These are phyloP conservation scores for Xylaria sp. DNA, from an alignment of 2,329 filamentous ascomycete genomes.

Conservation along the genomic window DNA sequence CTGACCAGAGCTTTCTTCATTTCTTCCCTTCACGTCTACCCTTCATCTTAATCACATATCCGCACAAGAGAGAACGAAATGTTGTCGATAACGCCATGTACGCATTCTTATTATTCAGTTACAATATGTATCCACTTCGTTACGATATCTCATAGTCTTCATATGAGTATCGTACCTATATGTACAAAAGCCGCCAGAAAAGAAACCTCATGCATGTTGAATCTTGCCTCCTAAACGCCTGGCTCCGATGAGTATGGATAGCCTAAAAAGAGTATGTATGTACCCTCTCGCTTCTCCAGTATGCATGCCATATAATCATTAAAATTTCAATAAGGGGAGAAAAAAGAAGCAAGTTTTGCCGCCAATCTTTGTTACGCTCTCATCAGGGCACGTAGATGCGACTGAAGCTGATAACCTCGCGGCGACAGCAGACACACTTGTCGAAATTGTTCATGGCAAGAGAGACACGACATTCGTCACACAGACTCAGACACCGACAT, in stretches of 20 bases:
- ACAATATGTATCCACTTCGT: slow-evolving; percentile 2
- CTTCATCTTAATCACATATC: background rate
- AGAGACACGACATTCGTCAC: slow-evolving; percentile 93
- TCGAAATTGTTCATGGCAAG: slow-evolving; percentile 97
- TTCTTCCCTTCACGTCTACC: background rate
- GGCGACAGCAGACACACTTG: slow-evolving; percentile 92
- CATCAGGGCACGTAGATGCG: slow-evolving; percentile 82
- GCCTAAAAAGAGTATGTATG: slow-evolving; percentile 9
- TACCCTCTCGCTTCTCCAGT: slow-evolving; percentile 3
- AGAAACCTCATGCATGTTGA: slow-evolving; percentile 5
- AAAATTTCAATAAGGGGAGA: background rate
- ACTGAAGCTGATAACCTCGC: slow-evolving; percentile 89
- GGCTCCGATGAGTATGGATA: slow-evolving; percentile 29
- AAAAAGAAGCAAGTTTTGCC: background rate
- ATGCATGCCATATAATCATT: slow-evolving; percentile 29
- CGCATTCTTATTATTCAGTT: slow-evolving; percentile 6
- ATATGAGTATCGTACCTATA: background rate
- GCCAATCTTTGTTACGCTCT: slow-evolving; percentile 3
- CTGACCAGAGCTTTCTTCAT: too few relatives aligned
- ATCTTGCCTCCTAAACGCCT: slow-evolving; percentile 19
- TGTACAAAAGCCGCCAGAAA: slow-evolving; percentile 6
- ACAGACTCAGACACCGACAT: slow-evolving; percentile 91
- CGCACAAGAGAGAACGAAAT: background rate
- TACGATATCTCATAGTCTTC: background rate
- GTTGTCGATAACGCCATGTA: background rate